Conservation (phyloP, 805 yeast genomes). For the Barnettozyma pratensis region DNA sequence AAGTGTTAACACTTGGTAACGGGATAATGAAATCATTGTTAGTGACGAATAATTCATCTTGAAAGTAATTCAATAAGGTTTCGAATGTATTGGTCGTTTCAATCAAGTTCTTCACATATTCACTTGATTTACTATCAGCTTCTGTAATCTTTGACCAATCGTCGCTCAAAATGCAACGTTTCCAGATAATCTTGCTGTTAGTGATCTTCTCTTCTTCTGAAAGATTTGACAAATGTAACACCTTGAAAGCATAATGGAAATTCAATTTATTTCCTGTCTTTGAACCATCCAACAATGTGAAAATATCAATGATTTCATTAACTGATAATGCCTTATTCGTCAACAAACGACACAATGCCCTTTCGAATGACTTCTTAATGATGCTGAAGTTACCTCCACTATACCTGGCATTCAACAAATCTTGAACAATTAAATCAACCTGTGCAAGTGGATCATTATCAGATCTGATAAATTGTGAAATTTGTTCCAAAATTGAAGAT, state of each 20-base stretch:
- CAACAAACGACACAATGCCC: constrained; percentile 29
- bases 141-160: constrained; percentile 41
- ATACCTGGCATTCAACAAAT: constrained; percentile 21
- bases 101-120: constrained; percentile 33
- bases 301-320: constrained; percentile 46
- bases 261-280: constrained; percentile 24
- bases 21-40: constrained; percentile 21
- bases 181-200: constrained; percentile 46
- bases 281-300: constrained; percentile 39
- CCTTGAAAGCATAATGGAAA: constrained; percentile 44
- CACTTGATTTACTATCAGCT: constrained; percentile 36
- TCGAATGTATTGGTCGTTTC: constrained; percentile 40
- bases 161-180: constrained; percentile 49
- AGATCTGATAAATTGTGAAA: constrained; percentile 23
- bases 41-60: constrained; percentile 28
- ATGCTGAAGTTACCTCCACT: constrained; percentile 12
- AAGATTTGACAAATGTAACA: constrained; percentile 36
- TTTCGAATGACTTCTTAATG: constrained; percentile 20
- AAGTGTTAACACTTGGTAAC: constrained; percentile 26
- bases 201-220: constrained; percentile 27
- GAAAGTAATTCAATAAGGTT: constrained; percentile 35
- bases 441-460: constrained; percentile 26
- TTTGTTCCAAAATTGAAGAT: constrained; percentile 29
- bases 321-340: constrained; percentile 35
- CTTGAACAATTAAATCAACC: constrained; percentile 20